Evolutionary conservation across 495 filamentous ascomycete genomes (phyloP).

Genomic region (Oidiodendron maius): DNA sequence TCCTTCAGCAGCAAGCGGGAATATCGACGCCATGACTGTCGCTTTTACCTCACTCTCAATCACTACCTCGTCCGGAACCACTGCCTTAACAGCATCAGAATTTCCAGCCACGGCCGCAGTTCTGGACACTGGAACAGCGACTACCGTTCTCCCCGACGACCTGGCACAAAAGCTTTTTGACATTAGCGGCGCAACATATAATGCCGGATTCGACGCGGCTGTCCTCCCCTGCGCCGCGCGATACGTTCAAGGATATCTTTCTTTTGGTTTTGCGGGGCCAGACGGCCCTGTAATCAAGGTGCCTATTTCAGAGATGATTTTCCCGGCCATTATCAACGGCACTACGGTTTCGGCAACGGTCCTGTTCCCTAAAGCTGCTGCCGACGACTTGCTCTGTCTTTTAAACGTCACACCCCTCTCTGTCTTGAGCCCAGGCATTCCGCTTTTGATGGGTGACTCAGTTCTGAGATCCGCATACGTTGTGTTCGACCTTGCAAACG

Average conservation of each 20-base stretch:
- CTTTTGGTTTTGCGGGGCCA: constrained; percentile 49
- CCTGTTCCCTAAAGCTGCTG: too few species aligned
- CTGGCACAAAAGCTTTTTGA: constrained; percentile 52
- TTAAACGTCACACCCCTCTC: too few species aligned
- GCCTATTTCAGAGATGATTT: constrained; percentile 66
- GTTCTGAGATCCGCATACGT: constrained; percentile 92
- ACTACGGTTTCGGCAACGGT: too few species aligned
- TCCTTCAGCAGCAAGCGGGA: constrained; percentile 17
- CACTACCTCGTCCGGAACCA: neutral
- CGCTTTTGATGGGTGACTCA: constrained; percentile 77
- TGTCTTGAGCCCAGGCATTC: constrained; percentile 41
- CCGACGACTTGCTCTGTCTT: too few species aligned
- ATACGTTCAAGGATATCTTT: constrained; percentile 48
- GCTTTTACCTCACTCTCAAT: neutral
- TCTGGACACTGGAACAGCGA: constrained; percentile 82
- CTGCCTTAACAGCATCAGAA: neutral
- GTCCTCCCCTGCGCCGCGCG: constrained; percentile 44
- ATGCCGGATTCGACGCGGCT: constrained; percentile 36
- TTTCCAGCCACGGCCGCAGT: constrained; percentile 52
- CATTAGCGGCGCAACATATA: constrained; percentile 45
- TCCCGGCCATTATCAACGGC: too few species aligned
- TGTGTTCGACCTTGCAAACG: constrained; percentile 84
- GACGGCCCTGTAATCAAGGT: constrained; percentile 59
- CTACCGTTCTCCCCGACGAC: constrained; percentile 69
- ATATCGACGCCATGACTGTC: constrained; percentile 56